Evolutionary conservation across 1,284 basidiomycete genomes (phyloP).

Genomic region (Naganishia sp.): DNA sequence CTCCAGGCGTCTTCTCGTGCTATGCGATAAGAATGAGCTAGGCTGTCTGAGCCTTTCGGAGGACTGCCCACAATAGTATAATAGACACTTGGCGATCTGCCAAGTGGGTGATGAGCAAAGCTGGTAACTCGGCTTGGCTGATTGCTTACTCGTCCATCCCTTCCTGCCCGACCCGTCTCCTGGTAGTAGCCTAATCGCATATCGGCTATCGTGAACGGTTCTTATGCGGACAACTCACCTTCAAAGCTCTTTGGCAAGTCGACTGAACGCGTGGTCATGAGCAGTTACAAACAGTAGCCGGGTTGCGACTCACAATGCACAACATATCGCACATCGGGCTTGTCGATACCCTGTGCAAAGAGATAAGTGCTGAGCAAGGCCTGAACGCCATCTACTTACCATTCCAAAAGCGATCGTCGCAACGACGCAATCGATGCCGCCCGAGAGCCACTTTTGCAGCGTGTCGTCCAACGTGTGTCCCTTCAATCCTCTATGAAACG

Average conservation of each 20-base stretch:
- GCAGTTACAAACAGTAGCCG: not conserved
- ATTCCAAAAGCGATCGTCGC: conserved; percentile 81
- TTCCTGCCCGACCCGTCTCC: conserved; percentile 82
- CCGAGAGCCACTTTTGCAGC: conserved; percentile 63
- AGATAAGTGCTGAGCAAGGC: too few relatives aligned
- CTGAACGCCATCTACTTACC: conserved; percentile 41
- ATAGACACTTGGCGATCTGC: conserved; percentile 74
- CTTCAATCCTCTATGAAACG: conserved; percentile 73
- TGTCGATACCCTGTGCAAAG: conserved; percentile 68
- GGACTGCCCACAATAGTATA: conserved; percentile 70
- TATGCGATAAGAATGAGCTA: not conserved
- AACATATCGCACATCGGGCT: conserved; percentile 70
- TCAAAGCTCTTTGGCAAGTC: conserved; percentile 81
- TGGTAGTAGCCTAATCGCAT: conserved; percentile 72
- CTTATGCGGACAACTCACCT: conserved; percentile 56
- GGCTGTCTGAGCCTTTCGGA: too few relatives aligned
- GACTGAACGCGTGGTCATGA: conserved; percentile 58
- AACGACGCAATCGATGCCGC: conserved; percentile 57
- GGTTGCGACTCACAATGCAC: conserved; percentile 39
- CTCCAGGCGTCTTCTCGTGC: conserved; percentile 69
- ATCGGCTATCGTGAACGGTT: not conserved
- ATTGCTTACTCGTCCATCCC: conserved; percentile 69
- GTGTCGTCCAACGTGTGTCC: conserved; percentile 62
- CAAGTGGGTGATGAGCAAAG: not conserved
- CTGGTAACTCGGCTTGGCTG: not conserved